These are phyloP conservation scores for Coprinellus micaceus DNA, from an alignment of 768 basidiomycete genomes.

Conservation along the genomic window DNA sequence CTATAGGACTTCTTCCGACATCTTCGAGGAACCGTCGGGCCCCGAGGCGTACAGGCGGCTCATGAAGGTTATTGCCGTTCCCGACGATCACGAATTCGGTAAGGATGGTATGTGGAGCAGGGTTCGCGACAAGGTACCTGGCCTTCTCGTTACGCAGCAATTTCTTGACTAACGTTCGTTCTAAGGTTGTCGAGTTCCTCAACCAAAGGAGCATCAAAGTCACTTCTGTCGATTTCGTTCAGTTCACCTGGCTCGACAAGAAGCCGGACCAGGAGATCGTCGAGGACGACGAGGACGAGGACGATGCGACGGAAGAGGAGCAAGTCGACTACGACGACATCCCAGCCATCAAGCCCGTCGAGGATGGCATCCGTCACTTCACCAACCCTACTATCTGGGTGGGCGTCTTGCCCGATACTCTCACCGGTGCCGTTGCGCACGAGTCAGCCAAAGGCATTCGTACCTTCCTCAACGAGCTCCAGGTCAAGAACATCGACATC, in stretches of 20 bases:
- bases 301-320: conserved; percentile 15
- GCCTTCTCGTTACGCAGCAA: conserved; percentile 25
- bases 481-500: conserved; percentile 33
- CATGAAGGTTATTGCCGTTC: conserved; percentile 28
- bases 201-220: conserved; percentile 17
- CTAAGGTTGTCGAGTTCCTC: conserved; percentile 28
- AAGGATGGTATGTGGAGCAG: conserved; percentile 27
- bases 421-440: conserved; percentile 26
- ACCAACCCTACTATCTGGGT: conserved; percentile 38
- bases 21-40: conserved; percentile 26
- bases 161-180: conserved; percentile 28
- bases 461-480: conserved; percentile 27
- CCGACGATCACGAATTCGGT: conserved; percentile 25
- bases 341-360: conserved; percentile 22
- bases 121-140: conserved; percentile 32
- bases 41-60: conserved; percentile 24
- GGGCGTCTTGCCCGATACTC: conserved; percentile 31
- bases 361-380: conserved; percentile 21
- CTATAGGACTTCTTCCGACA: conserved; percentile 31
- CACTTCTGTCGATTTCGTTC: conserved; percentile 28
- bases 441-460: conserved; percentile 28
- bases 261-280: conserved; percentile 15
- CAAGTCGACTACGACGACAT: conserved; percentile 16
- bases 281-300: conserved; percentile 5
- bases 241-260: conserved; percentile 25